Evolutionary conservation across 345 rosid species (phyloP), one percentile per base, ranked within the genome.

Genomic region (Passiflora organensis): DNA sequence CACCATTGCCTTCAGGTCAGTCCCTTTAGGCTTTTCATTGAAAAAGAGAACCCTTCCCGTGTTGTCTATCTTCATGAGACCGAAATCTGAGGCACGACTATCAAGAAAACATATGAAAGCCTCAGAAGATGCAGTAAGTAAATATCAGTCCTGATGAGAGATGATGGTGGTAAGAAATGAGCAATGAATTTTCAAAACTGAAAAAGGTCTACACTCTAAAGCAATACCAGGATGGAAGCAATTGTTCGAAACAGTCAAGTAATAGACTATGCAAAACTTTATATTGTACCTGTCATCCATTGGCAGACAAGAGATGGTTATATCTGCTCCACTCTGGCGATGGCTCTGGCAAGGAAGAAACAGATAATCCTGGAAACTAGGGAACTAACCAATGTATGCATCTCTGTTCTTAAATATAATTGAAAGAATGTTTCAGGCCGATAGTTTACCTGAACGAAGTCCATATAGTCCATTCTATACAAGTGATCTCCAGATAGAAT

Each of bases 11-110:
- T 88, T 88, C 53, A 91, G 82, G 5, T 82, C 82, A 15, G 17
- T 45, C 66, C 95, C 98, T 79, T 43, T 91, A 19, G 98, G 96
- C 76, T 91, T 91, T 78, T 91, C 96, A 56, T 91, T 84, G 77
- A 91, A 91, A 6, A 84, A 84, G 48, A 84, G 68, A 56, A 91
- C 67, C 67, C 84, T 82, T 72, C 95, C 98, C 55, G 80, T 86
- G 32, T 78, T 79, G 81, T 91, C 86, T 48, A 91, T 88, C 87
- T 86, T 91, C 98, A 91, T 86, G 23, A 91, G 82, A 64, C 98
- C 98, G 54, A 91, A 91, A 65, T 86, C 94, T 56, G 98, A 86
- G 71, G 98, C 98, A 66, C 96, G 96, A 56, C 96, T 91, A 78
- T 69, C 75, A 75, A 56, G 63, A 49, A 64, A 69, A 67, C 63